These are phyloP conservation scores for Fragilaria radians DNA, from an alignment of 108 stramenopile genomes.

Conservation along the genomic window DNA sequence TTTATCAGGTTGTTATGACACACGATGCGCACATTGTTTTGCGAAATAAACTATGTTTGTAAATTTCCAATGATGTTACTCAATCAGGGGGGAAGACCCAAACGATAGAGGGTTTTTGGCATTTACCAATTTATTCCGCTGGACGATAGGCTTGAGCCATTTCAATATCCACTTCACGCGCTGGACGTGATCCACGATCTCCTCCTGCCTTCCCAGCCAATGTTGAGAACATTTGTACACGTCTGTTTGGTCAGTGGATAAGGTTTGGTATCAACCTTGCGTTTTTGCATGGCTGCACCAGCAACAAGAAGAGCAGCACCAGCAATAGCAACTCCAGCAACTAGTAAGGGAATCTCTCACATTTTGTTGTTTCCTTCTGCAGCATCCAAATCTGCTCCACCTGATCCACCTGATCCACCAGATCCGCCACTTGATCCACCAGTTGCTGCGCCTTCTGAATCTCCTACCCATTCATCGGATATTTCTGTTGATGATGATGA, in stretches of 20 bases:
- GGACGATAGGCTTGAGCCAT: not conserved
- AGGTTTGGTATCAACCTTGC: not conserved
- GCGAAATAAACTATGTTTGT: too few relatives aligned
- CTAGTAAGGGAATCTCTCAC: not conserved
- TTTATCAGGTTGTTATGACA: too few relatives aligned
- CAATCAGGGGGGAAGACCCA: too few relatives aligned
- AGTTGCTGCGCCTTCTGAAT: too few relatives aligned
- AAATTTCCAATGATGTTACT: too few relatives aligned
- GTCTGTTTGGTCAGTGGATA: not conserved
- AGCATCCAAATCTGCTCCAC: constrained; percentile 22
- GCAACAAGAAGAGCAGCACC: not conserved
- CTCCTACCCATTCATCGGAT: too few relatives aligned
- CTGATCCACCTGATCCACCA: constrained; percentile 17
- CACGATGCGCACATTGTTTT: too few relatives aligned
- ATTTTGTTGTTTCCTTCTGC: not conserved
- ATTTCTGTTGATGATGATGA: too few relatives aligned
- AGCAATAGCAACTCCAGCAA: not conserved
- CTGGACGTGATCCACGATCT: not conserved
- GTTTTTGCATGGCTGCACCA: not conserved
- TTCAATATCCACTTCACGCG: not conserved
- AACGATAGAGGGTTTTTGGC: too few relatives aligned
- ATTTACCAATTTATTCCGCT: too few relatives aligned
- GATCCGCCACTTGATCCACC: not conserved
- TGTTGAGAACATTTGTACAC: not conserved
- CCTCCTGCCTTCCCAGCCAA: not conserved